Percentiles rank a stretch among this genome's conserved stretches.
These are phyloP conservation scores for Botrytis pseudocinerea DNA, from an alignment of 2,329 filamentous ascomycete species.

Conservation along the genomic window DNA sequence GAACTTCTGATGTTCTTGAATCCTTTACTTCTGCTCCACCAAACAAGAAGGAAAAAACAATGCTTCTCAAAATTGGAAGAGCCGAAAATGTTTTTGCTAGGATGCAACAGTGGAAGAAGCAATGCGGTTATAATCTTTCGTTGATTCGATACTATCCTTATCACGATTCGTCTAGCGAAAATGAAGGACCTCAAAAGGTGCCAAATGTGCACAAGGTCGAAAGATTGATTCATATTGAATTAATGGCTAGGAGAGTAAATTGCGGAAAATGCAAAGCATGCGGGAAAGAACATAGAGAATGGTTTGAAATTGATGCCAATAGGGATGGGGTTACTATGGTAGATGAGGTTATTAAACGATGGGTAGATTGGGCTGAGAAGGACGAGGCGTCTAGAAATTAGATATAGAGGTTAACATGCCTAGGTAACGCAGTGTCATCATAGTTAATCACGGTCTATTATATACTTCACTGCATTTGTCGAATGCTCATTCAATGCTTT, in stretches of 20 bases:
- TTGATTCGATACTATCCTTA: constrained; percentile 93
- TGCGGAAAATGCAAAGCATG: constrained; percentile 69
- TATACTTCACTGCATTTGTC: neutral
- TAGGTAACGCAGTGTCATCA: neutral
- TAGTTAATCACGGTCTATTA: neutral
- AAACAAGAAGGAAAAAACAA: constrained; percentile 52
- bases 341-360: constrained; percentile 75
- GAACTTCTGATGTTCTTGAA: constrained; percentile 57
- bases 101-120: constrained; percentile 88
- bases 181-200: constrained; percentile 63
- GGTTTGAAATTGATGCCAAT: constrained; percentile 86
- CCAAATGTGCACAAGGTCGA: constrained; percentile 87
- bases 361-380: constrained; percentile 69
- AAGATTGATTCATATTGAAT: constrained; percentile 84
- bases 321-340: constrained; percentile 67
- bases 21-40: constrained; percentile 48
- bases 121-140: constrained; percentile 87
- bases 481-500: neutral
- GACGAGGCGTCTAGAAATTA: constrained; percentile 24
- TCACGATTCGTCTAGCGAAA: constrained; percentile 41
- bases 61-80: constrained; percentile 66
- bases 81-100: constrained; percentile 84
- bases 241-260: constrained; percentile 61
- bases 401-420: constrained; percentile 2
- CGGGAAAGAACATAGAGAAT: constrained; percentile 84